A percentile compares a stretch with the other conserved stretches of the same genome.
Conservation (phyloP, 768 basidiomycete species). For the Imleria badia region DNA sequence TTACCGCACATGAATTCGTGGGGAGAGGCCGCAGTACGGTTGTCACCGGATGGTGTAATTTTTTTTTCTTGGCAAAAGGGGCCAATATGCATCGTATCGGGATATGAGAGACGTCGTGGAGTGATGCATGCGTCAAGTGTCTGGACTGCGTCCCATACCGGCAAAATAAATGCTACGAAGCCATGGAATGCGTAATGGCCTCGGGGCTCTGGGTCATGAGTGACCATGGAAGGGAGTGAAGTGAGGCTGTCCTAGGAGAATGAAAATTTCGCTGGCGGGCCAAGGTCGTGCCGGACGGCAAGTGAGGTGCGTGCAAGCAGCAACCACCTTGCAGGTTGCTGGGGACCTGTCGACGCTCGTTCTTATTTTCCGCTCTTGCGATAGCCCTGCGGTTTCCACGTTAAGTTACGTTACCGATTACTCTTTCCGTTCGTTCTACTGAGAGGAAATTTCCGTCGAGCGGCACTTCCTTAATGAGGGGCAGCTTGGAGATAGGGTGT, state of each 20-base stretch:
- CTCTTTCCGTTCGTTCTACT: constrained; percentile 10
- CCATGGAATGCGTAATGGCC: constrained; percentile 9
- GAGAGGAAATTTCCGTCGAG: constrained; percentile 15
- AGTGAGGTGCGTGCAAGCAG: constrained; percentile 20
- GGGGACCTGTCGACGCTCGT: constrained; percentile 6
- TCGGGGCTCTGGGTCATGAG: background rate
- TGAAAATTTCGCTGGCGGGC: constrained; percentile 15
- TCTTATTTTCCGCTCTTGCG: constrained; percentile 21
- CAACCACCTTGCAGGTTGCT: constrained; percentile 10
- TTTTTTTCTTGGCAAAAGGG: constrained; percentile 2
- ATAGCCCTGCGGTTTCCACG: constrained; percentile 19
- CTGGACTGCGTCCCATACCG: constrained; percentile 8
- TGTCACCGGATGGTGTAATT: constrained; percentile 2
- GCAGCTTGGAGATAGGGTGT: constrained; percentile 21
- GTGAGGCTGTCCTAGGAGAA: constrained; percentile 26
- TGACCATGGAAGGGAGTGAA: background rate
- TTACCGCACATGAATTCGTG: constrained; percentile 8
- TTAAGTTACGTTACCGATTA: constrained; percentile 30
- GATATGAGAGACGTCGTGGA: constrained; percentile 7
- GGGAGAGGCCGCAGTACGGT: constrained; percentile 6
- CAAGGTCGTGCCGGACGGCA: constrained; percentile 9
- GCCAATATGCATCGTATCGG: constrained; percentile 7
- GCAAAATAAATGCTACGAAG: constrained; percentile 4
- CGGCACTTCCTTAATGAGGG: constrained; percentile 16
- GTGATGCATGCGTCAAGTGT: constrained; percentile 20